Conservation (phyloP, 306 rosid genomes). For the Mimosa bimucronata region DNA sequence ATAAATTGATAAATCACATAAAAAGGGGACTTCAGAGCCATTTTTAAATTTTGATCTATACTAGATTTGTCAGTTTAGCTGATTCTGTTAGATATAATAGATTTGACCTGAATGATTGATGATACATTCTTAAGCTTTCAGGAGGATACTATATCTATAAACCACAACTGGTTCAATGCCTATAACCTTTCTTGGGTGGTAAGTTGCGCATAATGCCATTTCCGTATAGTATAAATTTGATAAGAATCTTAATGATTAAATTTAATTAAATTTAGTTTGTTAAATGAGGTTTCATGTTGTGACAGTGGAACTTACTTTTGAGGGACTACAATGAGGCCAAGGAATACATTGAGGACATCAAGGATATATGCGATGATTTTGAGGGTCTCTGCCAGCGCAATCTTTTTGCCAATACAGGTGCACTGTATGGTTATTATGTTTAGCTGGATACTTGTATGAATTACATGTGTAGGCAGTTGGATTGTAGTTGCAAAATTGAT, state of each 20-base stretch:
- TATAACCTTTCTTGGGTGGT: constrained; percentile 88
- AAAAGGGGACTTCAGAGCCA: neutral
- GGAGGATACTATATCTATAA: constrained; percentile 93
- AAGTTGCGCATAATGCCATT: constrained; percentile 40
- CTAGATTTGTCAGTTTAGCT: constrained; percentile 23
- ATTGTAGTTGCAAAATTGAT: constrained; percentile 15
- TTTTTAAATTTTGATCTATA: neutral
- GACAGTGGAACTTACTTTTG: constrained; percentile 83
- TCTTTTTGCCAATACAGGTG: constrained; percentile 89
- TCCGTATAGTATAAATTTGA: constrained; percentile 2
- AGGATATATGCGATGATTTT: constrained; percentile 84
- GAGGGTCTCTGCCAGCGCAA: constrained; percentile 97
- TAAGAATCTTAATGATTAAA: neutral
- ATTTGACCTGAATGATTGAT: constrained; percentile 31
- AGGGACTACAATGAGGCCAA: constrained; percentile 86
- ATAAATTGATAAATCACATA: neutral
- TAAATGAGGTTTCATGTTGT: constrained; percentile 33
- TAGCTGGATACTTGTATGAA: neutral
- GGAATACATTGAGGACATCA: constrained; percentile 93
- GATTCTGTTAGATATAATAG: constrained; percentile 18
- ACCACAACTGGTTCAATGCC: constrained; percentile 96
- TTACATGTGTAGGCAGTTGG: constrained; percentile 13
- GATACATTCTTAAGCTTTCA: constrained; percentile 53
- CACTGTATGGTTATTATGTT: neutral
- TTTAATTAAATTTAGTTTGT: neutral